Evolutionary conservation across 495 filamentous ascomycete species (phyloP), one percentile per base, ranked within the genome.

Genomic region (Talaromyces liani): DNA sequence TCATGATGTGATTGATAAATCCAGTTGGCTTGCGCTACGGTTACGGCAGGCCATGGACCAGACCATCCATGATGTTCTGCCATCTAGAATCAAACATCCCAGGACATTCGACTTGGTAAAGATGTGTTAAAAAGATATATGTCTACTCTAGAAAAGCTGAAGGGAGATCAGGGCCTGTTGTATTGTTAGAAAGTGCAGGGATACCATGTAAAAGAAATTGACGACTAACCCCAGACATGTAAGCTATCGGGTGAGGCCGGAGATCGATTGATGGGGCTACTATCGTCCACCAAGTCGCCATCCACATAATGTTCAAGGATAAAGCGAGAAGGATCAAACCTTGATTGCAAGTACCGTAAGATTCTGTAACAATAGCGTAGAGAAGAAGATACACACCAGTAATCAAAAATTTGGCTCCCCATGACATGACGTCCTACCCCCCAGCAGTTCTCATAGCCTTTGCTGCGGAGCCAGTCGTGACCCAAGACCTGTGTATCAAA

Each of bases 271-370:
- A 71, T 83, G 2, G 83, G 84, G 65, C 84, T 85, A 14, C 79
- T 75, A 60, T 83, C 75, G 64, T 87, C 84, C 7, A 89, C 79
- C 67, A 87, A 68, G 69, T 90, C 87, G 2, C 87, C 87, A 72
- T 90, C 87, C 18, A 84, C 82, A 62, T 90, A 90, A 68, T 90
- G 87, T 71, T 90, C 87, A 65, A 89, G 72, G 68, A 88, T 88
- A 66, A 85, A 84, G 0, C 77, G 71, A n/a, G 74, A 78, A 0
- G 84, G 81, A 72, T 89, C 86, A 65, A 66, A 88, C 88, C 88
- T 49, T 27, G 25, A 27, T 27, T 4, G 25, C 1, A 2, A 2
- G 2, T 4, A 2, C 25, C 25, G 25, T 27, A 27, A 27, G 25
- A 27, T 27, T 27, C 25, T 27, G 4, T 27, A 4, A 1, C 4